Evolutionary conservation across 306 rosid genomes (phyloP).

Genomic region (Biancaea sappan): DNA sequence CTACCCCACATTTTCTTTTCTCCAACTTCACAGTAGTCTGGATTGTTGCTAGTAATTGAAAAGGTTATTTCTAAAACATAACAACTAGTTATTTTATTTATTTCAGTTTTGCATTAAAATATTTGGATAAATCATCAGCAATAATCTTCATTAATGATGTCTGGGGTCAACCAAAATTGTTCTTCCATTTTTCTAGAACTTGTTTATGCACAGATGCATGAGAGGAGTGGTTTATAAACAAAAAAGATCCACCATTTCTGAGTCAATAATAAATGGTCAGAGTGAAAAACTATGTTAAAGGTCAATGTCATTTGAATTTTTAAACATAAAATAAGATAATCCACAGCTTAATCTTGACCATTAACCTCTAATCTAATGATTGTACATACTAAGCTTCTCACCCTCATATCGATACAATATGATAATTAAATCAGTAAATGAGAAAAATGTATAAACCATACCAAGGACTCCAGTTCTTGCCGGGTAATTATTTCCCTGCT

Average conservation of each 20-base stretch:
- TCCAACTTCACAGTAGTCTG: not conserved
- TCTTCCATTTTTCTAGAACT: not conserved
- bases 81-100: not conserved
- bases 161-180: not conserved
- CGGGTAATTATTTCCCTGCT: slow-evolving; percentile 93
- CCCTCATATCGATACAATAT: slow-evolving; percentile 24
- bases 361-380: not conserved
- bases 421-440: slow-evolving; percentile 19
- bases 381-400: not conserved
- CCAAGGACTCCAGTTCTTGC: slow-evolving; percentile 86
- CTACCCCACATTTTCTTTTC: not conserved
- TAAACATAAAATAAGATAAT: not conserved
- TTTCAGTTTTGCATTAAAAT: not conserved
- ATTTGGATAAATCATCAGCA: not conserved
- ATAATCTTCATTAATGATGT: not conserved
- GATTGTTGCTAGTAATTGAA: not conserved
- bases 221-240: not conserved
- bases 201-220: not conserved
- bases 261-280: not conserved
- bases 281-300: not conserved
- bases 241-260: not conserved
- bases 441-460: slow-evolving; percentile 40
- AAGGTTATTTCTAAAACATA: not conserved
- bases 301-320: not conserved
- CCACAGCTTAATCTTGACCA: not conserved